Evolutionary conservation across 305 asterid species (phyloP), one percentile per base, ranked within the genome.

Genomic region (Withania somnifera): DNA sequence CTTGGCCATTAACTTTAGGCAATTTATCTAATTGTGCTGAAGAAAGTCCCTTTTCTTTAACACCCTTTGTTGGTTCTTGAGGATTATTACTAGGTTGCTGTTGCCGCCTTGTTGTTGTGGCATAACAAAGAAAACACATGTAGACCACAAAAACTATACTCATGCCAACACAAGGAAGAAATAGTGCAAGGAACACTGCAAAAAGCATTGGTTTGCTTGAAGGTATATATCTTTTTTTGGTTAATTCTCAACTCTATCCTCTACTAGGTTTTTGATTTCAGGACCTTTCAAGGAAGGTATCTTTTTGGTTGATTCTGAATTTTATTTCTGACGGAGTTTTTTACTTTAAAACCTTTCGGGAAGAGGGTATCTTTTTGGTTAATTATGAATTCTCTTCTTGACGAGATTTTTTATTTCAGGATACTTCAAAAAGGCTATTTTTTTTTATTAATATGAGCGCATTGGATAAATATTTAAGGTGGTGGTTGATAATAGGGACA

Each of bases 161-260:
- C 98, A 95, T 93, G 6, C 98, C 98, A 1, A 89, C 94, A 85
- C 98, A 95, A 0, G 98, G 97, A 4, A 93, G 91, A 80, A 95
- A 93, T 58, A 95, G 89, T 5, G 97, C 97, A 9, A 95, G 91
- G 82, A 95, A 92, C 8, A 95, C 88, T 14, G 95, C 90, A 7
- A 92, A 83, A 82, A 90, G 81, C 98, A 94, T 94, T 83, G 64
- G n/a, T 84, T 60, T 22, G 26, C 32, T 57, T 0, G 52, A 47
- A 17, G 52, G 50, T n/a, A n/a, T n/a, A n/a, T n/a, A n/a, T n/a
- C n/a, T n/a, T n/a, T n/a, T n/a, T n/a, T 42, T 45, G 52, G 5
- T 45, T 45, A 11, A 11, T 11, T 45, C 52, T 45, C 52, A 45
- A 40, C 11, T 40, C 50, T 40, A 40, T 8, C 50, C 50, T 13